These are phyloP conservation scores for Rhizopogon rudus DNA, from an alignment of 768 basidiomycete species.

Conservation along the genomic window DNA sequence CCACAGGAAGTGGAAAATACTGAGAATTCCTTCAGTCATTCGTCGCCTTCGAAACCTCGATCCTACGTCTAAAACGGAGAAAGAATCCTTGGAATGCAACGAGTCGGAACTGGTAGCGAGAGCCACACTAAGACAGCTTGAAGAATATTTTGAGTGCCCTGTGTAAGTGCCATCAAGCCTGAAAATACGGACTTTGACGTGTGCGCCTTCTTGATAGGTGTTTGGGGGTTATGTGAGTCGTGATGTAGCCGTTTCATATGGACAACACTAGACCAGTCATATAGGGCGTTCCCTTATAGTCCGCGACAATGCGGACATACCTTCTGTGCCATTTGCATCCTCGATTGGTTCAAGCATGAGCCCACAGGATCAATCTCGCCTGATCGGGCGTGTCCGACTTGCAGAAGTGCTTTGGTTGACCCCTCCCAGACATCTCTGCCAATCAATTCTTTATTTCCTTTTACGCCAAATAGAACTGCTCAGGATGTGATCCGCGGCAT, in stretches of 20 bases:
- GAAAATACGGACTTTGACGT: conserved; percentile 9
- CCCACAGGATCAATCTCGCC: conserved; percentile 16
- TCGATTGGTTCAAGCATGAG: conserved; percentile 71
- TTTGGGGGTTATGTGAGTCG: conserved; percentile 50
- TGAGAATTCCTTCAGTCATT: too few relatives aligned
- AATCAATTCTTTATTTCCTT: conserved; percentile 49
- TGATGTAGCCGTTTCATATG: too few relatives aligned
- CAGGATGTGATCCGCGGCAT: conserved; percentile 46
- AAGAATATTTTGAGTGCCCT: conserved; percentile 59
- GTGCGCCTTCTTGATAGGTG: conserved; percentile 36
- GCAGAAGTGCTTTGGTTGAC: conserved; percentile 40
- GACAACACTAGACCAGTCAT: neutral
- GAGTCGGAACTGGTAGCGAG: too few relatives aligned
- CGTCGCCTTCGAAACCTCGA: too few relatives aligned
- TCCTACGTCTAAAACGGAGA: too few relatives aligned
- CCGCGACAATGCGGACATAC: conserved; percentile 62
- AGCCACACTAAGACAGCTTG: conserved; percentile 46
- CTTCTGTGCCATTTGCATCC: conserved; percentile 60
- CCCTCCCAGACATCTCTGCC: conserved; percentile 50
- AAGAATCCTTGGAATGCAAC: too few relatives aligned
- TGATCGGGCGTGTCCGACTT: conserved; percentile 55
- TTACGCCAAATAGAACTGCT: conserved; percentile 56
- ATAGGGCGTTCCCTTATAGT: conserved; percentile 49
- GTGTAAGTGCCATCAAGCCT: conserved; percentile 36
- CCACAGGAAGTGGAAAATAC: too few relatives aligned